Base-by-base conservation (phyloP, 495 filamentous ascomycete genomes). In the Hypoxylon fragiforme region DNA sequence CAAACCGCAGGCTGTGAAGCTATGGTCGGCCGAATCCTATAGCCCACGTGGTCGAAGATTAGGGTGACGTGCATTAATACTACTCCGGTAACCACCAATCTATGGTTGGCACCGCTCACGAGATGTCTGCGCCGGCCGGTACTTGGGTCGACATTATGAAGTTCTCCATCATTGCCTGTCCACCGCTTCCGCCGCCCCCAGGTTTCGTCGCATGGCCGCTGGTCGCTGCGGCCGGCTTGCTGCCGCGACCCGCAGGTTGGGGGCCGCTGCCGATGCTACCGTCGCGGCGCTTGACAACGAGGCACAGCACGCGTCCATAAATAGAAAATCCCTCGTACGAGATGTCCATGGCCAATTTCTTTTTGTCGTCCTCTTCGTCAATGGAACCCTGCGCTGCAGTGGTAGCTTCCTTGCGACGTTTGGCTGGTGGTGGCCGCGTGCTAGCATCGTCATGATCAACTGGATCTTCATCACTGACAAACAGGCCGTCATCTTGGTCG, bases 321-420 rank as follows among this genome's bases (percentile, higher is more conserved):
- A 98, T 97, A 62, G 84, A 85, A 70, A 96, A 98, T 24, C 94
- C 92, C 60, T 97, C 91, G 69, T 97, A 97, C 16, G 85, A 85
- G 19, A 91, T 96, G 45, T 83, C 81, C 69, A 96, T 78, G 2
- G 77, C 80, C 57, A 95, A 68, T 70, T 96, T 96, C 77, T 97
- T 97, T 70, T 91, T 90, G 63, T 96, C 89, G 45, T 95, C 89
- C 4, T 50, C 50, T 15, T 58, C 64, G 11, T 45, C 65, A n/a
- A 62, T 70, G 15, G 70, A 75, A 16, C 46, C 63, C 36, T 64
- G 63, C 4, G 37, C 53, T 7, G 53, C 62, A 32, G 65, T 66
- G 14, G 50, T 60, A 12, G 66, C 68, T 8, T 67, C 73, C 62
- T 66, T 81, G 48, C 66, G 73, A 30, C 81, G 76, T 58, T 85